Percentiles rank a stretch among this genome's conserved stretches.
Evolutionary conservation across 352 stramenopile genomes (phyloP).

Genomic region (Pythium pyrilobum): DNA sequence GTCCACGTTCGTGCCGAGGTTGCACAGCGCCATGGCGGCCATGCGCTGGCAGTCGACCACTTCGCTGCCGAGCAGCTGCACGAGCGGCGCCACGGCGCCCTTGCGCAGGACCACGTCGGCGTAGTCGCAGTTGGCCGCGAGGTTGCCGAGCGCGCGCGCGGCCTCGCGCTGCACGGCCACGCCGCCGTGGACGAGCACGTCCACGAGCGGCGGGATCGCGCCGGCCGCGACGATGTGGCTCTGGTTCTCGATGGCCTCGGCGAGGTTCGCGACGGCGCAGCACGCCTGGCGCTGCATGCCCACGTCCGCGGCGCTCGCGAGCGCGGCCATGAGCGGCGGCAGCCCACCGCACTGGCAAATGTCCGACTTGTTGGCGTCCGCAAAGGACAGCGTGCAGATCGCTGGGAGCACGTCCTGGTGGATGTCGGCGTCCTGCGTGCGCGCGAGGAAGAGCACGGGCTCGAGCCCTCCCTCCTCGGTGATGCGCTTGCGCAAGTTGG

Average conservation of each 20-base stretch:
- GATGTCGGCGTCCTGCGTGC: constrained; percentile 90
- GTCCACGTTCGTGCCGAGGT: constrained; percentile 92
- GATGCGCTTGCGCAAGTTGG: constrained; percentile 91
- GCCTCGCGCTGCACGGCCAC: constrained; percentile 90
- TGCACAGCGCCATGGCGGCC: constrained; percentile 94
- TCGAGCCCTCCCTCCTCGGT: constrained; percentile 95
- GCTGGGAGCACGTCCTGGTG: constrained; percentile 90
- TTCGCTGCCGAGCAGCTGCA: constrained; percentile 86
- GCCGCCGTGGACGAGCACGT: constrained; percentile 66
- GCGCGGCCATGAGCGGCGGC: constrained; percentile 79
- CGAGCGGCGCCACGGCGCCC: constrained; percentile 77
- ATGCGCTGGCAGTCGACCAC: constrained; percentile 93
- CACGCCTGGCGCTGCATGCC: constrained; percentile 90
- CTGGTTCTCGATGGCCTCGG: constrained; percentile 93
- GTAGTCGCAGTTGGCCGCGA: constrained; percentile 95
- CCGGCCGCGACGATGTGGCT: constrained; percentile 85
- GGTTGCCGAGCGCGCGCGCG: constrained; percentile 90
- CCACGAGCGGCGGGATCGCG: constrained; percentile 83
- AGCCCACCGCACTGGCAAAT: constrained; percentile 94
- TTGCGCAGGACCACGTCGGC: constrained; percentile 89
- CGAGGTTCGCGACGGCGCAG: constrained; percentile 94
- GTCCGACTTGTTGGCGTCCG: constrained; percentile 91
- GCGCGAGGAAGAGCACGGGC: constrained; percentile 93
- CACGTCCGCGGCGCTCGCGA: constrained; percentile 55
- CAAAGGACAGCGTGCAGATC: constrained; percentile 90